Conservation (phyloP, 768 basidiomycete species). For the Pulveroboletus sp. region DNA sequence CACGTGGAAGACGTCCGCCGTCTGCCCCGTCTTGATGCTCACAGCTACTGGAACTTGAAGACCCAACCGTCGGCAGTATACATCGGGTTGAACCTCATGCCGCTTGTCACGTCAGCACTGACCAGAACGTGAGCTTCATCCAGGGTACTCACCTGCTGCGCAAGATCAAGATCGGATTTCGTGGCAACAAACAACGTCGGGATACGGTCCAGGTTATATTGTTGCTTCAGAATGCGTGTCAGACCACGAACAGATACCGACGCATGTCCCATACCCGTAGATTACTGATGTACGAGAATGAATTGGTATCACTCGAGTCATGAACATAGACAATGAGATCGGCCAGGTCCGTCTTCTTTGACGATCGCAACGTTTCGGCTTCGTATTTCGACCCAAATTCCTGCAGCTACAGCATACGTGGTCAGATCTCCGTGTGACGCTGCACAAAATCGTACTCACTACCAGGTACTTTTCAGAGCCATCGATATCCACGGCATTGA, state of each 20-base stretch:
- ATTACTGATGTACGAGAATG: slow-evolving; percentile 97
- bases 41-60: slow-evolving; percentile 95
- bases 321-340: slow-evolving; percentile 96
- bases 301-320: slow-evolving; percentile 98
- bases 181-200: slow-evolving; percentile 98
- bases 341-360: slow-evolving; percentile 86
- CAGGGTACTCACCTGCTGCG: slow-evolving; percentile 65
- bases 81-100: slow-evolving; percentile 98
- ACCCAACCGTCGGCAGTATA: slow-evolving; percentile 84
- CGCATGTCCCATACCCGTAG: slow-evolving; percentile 58
- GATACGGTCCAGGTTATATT: slow-evolving; percentile 92
- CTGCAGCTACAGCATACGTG: slow-evolving; percentile 61
- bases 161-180: slow-evolving; percentile 95
- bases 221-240: slow-evolving; percentile 61
- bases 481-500: slow-evolving; percentile 91
- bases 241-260: slow-evolving; percentile 5
- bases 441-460: slow-evolving; percentile 51
- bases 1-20: slow-evolving; percentile 81
- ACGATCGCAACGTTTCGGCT: slow-evolving; percentile 79
- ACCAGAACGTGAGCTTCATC: not conserved
- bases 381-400: slow-evolving; percentile 98
- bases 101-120: slow-evolving; percentile 45
- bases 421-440: slow-evolving; percentile 22
- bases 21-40: slow-evolving; percentile 81
- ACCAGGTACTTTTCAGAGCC: slow-evolving; percentile 96